A percentile compares a stretch with the other conserved stretches of the same genome.
Conservation (phyloP, 2,329 filamentous ascomycete species). For the Fusarium equiseti region DNA sequence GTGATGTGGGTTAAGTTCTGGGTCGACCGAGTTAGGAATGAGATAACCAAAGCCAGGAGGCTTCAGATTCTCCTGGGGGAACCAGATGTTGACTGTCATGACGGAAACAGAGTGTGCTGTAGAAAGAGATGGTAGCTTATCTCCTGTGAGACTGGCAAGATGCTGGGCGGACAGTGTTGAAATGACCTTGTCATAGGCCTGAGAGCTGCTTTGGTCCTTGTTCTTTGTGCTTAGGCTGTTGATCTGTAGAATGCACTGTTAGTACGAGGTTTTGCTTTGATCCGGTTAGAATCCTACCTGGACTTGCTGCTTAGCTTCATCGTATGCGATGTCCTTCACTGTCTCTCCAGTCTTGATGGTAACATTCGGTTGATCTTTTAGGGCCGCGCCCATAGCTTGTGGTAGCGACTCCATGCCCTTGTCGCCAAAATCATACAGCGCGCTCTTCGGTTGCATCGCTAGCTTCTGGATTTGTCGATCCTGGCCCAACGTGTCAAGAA, state of each 20-base stretch:
- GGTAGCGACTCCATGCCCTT: conserved; percentile 74
- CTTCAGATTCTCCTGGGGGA: conserved; percentile 71
- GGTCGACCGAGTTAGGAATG: conserved; percentile 79
- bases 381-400: conserved; percentile 62
- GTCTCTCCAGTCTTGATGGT: conserved; percentile 63
- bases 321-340: conserved; percentile 61
- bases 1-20: conserved; percentile 81
- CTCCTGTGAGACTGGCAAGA: conserved; percentile 55
- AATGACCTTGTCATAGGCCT: conserved; percentile 68
- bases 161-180: conserved; percentile 70
- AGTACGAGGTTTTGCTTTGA: neutral
- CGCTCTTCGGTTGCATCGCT: conserved; percentile 49
- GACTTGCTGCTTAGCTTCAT: conserved; percentile 54
- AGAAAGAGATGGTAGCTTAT: conserved; percentile 61
- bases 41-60: conserved; percentile 89
- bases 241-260: conserved; percentile 27
- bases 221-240: conserved; percentile 20
- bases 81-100: conserved; percentile 94
- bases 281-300: conserved; percentile 52
- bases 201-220: conserved; percentile 1
- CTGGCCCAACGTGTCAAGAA: conserved; percentile 48
- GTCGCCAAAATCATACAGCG: conserved; percentile 54
- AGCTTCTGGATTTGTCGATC: conserved; percentile 50
- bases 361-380: conserved; percentile 69
- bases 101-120: conserved; percentile 79